Evolutionary conservation across 2,329 filamentous ascomycete genomes (phyloP).

Genomic region (Xylariaceae sp.): DNA sequence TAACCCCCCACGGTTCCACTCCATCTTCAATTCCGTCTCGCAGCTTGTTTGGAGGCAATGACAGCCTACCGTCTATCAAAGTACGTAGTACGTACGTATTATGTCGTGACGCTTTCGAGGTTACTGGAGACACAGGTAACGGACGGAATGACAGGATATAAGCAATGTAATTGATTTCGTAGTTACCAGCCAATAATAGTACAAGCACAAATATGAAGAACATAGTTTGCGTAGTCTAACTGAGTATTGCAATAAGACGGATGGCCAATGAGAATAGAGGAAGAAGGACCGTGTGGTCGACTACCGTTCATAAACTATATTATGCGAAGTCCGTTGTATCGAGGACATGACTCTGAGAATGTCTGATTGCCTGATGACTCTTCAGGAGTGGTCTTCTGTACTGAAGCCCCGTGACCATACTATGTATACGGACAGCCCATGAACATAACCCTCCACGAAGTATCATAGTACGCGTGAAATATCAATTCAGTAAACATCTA

Average conservation of each 20-base stretch:
- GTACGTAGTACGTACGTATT: slow-evolving; percentile 11
- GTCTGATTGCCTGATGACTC: neutral
- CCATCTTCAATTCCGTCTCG: slow-evolving; percentile 22
- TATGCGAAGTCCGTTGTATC: neutral
- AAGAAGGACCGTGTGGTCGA: slow-evolving; percentile 14
- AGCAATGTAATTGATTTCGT: neutral
- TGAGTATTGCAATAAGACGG: slow-evolving; percentile 12
- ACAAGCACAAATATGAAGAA: neutral
- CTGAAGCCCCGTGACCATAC: neutral
- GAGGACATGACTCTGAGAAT: neutral
- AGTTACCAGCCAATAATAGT: neutral
- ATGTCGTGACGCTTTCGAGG: too few species aligned
- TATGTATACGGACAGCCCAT: neutral
- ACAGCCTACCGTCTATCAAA: too few species aligned
- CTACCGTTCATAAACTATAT: slow-evolving; percentile 5
- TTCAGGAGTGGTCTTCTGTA: neutral
- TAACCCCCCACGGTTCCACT: slow-evolving; percentile 33
- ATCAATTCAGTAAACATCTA: too few species aligned
- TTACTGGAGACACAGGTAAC: neutral
- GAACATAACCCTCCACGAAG: neutral
- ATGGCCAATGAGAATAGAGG: slow-evolving; percentile 12
- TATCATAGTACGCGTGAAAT: too few species aligned
- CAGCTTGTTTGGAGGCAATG: slow-evolving; percentile 11
- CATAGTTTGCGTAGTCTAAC: slow-evolving; percentile 17
- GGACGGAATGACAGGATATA: neutral